Base-by-base conservation (phyloP, 2,329 filamentous ascomycete genomes). In the Paecilomyces fulvus region DNA sequence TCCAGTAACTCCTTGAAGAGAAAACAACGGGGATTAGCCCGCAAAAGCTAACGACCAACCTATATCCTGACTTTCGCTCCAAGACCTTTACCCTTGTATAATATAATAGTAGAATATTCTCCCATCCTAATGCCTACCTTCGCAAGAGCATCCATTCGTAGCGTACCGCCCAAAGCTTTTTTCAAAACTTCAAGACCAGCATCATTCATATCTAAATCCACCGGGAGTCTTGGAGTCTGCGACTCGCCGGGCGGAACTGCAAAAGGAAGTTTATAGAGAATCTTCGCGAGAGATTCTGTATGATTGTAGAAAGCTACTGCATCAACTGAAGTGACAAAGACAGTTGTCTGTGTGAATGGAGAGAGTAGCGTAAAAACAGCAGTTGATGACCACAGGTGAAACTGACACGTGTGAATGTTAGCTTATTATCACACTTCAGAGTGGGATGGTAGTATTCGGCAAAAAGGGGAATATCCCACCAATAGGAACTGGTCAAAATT, bases 301-400 rank as follows among this genome's bases (percentile, higher is more conserved):
- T 88, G 83, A 60, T 95, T 90, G 71, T 95, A 95, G 59, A 85
- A 87, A 0, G 94, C 91, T 1, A 87, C 90, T 6, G 92, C 92
- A 66, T 95, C 87, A 64, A 97, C 82, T 53, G 79, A 80, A 37
- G 90, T 89, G 60, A 99, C 82, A 64, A 85, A 88, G 17, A 97
- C 73, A 0, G 85, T 90, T 53, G 88, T 88, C 57, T 84, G 77
- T 46, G 78, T 74, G 8, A 97, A 77, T 0, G 94, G 94, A 0
- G 92, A 96, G 43, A 86, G 80, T 21, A 97, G 80, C 0, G 83
- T 85, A 71, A 99, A 96, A 0, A 87, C 84, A 3, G 92, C 92
- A 0, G 90, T 91, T 0, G 90, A 95, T 14, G 89, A 88, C 60
- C 94, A 80, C 54, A 97, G 73, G 73, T 97, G 91, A 73, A 99